Conservation (phyloP, 306 rosid genomes). For the Abrus pulchellus region DNA sequence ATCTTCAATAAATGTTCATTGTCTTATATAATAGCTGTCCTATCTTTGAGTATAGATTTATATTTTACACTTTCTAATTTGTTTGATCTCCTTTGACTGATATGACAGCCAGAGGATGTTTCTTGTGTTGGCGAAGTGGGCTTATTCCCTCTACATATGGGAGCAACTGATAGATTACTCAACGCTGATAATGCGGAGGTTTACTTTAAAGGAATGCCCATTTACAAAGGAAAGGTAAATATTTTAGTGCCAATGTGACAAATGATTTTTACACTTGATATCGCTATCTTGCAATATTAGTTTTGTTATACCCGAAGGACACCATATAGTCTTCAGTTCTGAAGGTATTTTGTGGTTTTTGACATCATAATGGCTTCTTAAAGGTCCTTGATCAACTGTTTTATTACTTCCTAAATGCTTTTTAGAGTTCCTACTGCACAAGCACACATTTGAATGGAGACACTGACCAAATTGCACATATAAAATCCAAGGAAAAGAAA, state of each 20-base stretch:
- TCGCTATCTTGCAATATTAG: not conserved
- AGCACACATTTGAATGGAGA: not conserved
- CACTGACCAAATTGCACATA: not conserved
- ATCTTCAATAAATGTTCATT: slow-evolving; percentile 25
- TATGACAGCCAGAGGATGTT: slow-evolving; percentile 75
- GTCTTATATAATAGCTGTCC: slow-evolving; percentile 23
- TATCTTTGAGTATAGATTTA: slow-evolving; percentile 1
- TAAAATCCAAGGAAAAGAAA: not conserved
- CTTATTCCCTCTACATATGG: slow-evolving; percentile 68
- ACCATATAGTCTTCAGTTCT: not conserved
- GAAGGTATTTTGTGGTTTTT: slow-evolving; percentile 11
- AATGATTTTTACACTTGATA: slow-evolving; percentile 35
- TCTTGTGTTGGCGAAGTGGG: slow-evolving; percentile 88
- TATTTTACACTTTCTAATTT: slow-evolving; percentile 3
- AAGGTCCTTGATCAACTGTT: slow-evolving; percentile 1
- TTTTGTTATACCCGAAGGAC: not conserved
- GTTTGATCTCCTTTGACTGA: slow-evolving; percentile 47
- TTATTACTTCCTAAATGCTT: slow-evolving; percentile 6
- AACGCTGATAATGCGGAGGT: slow-evolving; percentile 83
- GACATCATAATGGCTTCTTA: not conserved
- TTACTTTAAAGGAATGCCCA: slow-evolving; percentile 94
- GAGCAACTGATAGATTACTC: slow-evolving; percentile 79
- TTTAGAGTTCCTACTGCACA: not conserved
- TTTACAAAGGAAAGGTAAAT: slow-evolving; percentile 80
- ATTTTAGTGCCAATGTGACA: not conserved